Conservation (phyloP, 441 rosid species). For the Manihot esculenta region DNA sequence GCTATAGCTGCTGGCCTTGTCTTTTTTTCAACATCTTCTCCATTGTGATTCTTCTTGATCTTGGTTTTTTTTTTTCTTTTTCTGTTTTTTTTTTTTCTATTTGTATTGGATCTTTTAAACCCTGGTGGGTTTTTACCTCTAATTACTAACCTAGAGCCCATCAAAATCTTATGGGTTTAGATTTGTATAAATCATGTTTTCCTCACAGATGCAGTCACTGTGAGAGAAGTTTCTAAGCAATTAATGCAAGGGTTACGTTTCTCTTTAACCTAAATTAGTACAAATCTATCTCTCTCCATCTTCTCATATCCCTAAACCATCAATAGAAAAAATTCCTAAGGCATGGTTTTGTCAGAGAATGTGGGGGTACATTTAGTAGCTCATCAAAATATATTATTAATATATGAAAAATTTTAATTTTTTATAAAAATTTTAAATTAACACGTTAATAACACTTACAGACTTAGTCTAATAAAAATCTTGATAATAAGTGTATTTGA, state of each 20-base stretch:
- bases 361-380: too few relatives aligned
- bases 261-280: not conserved
- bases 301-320: too few relatives aligned
- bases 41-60: constrained; percentile 32
- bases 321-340: constrained; percentile 9
- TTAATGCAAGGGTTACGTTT: constrained; percentile 6
- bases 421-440: too few relatives aligned
- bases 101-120: constrained; percentile 12
- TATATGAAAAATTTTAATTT: too few relatives aligned
- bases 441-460: too few relatives aligned
- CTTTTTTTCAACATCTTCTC: constrained; percentile 49
- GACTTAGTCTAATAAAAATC: too few relatives aligned
- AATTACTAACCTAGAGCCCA: constrained; percentile 42
- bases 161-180: constrained; percentile 31
- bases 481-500: too few relatives aligned
- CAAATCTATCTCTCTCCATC: not conserved
- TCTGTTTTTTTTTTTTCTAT: constrained; percentile 3
- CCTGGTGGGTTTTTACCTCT: constrained; percentile 39
- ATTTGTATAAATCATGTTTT: constrained; percentile 48
- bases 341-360: constrained; percentile 51
- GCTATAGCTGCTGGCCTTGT: constrained; percentile 24
- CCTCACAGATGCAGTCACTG: constrained; percentile 51
- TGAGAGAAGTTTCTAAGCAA: constrained; percentile 51
- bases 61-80: not conserved
- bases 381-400: too few relatives aligned